Evolutionary conservation across 2,329 filamentous ascomycete species (phyloP), one percentile per base, ranked within the genome.

Genomic region (Penicillium polonicum): DNA sequence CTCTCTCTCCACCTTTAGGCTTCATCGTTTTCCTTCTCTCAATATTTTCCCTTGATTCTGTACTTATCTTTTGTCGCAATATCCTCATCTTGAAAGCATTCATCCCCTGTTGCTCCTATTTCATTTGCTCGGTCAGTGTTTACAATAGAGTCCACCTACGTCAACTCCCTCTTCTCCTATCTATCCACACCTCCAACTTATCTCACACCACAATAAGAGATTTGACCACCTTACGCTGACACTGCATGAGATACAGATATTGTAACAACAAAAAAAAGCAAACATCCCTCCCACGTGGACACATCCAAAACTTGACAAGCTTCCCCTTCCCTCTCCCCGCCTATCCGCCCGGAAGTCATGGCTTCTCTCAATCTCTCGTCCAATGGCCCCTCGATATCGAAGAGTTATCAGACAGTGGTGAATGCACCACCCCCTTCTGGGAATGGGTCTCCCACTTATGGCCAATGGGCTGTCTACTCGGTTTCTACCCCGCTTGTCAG

Each of bases 381-480:
- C 72, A 90, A 92, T 74, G 89, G 89, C 13, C 86, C 88, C 63
- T 91, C 87, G 59, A 97, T 97, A 70, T 74, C 76, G 69, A 90
- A 89, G 79, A 91, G 88, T 79, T 88, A 90, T 73, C 82, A 88
- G 71, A 83, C 84, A 52, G 81, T 91, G 50, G 80, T 90, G 69
- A 84, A 88, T 72, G 79, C 84, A 52, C 75, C 84, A 49, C 73
- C 80, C 57, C 81, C 85, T 17, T 80, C 83, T 60, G 83, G 83
- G 15, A 71, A 83, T 57, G 80, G 81, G 72, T 96, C 92, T 48
- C 84, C 90, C 39, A 96, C 92, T 48, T 90, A 90, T 71, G 92
- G 85, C 62, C 90, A 93, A 80, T 99, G 94, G 94, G 93, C 91
- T 21, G 81, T 99, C 60, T 96, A 95, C 79, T 90, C 90, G 8